These are phyloP conservation scores for Sungouiozyma ichnusensis DNA, from an alignment of 805 yeast genomes.

Conservation along the genomic window DNA sequence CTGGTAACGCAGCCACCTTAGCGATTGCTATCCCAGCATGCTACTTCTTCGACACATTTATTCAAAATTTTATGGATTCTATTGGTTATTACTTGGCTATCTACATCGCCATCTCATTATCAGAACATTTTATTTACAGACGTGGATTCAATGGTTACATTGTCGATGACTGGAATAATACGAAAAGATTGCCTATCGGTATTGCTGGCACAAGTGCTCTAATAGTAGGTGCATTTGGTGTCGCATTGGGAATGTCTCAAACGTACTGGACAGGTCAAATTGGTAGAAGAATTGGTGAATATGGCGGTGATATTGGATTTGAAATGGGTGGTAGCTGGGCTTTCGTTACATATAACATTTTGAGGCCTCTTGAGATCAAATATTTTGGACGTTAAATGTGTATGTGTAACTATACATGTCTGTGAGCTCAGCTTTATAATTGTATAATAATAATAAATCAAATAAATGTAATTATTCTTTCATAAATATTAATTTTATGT, in stretches of 20 bases:
- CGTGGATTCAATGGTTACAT: constrained; percentile 45
- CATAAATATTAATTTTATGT: too few relatives aligned
- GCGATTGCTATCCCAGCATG: constrained; percentile 87
- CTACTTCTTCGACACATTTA: constrained; percentile 58
- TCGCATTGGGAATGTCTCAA: constrained; percentile 79
- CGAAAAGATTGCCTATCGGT: constrained; percentile 58
- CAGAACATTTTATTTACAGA: constrained; percentile 77
- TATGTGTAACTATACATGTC: too few relatives aligned
- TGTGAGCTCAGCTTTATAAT: too few relatives aligned
- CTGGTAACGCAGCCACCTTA: constrained; percentile 65
- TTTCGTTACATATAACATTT: constrained; percentile 45
- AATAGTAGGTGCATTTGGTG: constrained; percentile 78
- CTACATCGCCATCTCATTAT: constrained; percentile 62
- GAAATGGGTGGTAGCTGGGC: constrained; percentile 64
- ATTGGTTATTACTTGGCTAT: constrained; percentile 87
- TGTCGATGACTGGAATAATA: constrained; percentile 49
- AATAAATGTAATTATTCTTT: too few relatives aligned
- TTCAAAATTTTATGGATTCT: constrained; percentile 81
- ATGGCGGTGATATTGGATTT: constrained; percentile 83
- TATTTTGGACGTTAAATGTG: constrained; percentile 46
- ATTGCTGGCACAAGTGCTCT: constrained; percentile 71
- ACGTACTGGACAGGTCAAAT: constrained; percentile 72
- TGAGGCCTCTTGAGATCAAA: constrained; percentile 58
- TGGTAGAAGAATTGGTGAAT: constrained; percentile 47
- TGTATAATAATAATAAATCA: too few relatives aligned